phyloP scores from a whole-genome alignment of 2,329 filamentous ascomycete species.

The Ascochyta fabae region DNA sequence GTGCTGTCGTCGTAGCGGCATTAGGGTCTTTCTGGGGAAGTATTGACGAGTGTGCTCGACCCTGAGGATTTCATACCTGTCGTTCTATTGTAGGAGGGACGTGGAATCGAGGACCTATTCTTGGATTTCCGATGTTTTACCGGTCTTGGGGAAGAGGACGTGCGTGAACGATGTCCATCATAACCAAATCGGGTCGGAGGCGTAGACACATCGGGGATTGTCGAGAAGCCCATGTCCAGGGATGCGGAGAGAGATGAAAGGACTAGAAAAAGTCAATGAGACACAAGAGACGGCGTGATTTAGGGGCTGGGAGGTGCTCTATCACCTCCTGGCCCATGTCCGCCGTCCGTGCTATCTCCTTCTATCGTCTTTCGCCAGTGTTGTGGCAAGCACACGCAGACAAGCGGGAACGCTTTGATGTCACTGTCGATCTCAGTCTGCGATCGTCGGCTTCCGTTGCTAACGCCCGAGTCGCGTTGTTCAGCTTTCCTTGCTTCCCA shows the following conservation, averaged over 20 bases:
- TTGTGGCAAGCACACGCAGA: constrained; percentile 93
- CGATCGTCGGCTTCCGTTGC: constrained; percentile 67
- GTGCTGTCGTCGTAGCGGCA: constrained; percentile 40
- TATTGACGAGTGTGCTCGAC: constrained; percentile 41
- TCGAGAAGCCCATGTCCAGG: constrained; percentile 18
- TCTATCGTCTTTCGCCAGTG: constrained; percentile 98
- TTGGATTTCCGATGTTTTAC: background rate
- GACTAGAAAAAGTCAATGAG: constrained; percentile 38
- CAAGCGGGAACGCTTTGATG: constrained; percentile 96
- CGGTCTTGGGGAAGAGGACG: background rate
- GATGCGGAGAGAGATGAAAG: constrained; percentile 28
- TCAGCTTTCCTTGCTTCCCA: constrained; percentile 79
- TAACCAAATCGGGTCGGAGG: background rate
- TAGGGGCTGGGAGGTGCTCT: constrained; percentile 41
- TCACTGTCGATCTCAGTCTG: constrained; percentile 65
- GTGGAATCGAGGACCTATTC: constrained; percentile 19
- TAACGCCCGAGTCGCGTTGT: constrained; percentile 93
- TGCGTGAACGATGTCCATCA: constrained; percentile 7
- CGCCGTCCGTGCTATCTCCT: constrained; percentile 64
- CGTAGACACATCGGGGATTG: constrained; percentile 1
- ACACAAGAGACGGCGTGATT: constrained; percentile 17
- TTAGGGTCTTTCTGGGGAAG: constrained; percentile 33
- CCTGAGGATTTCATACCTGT: constrained; percentile 32
- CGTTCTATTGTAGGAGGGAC: constrained; percentile 26
- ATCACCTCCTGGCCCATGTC: constrained; percentile 44